Percentiles rank a stretch among this genome's conserved stretches.
Conservation (phyloP, 1,139 yeast species). For the Protomyces inundatus region DNA sequence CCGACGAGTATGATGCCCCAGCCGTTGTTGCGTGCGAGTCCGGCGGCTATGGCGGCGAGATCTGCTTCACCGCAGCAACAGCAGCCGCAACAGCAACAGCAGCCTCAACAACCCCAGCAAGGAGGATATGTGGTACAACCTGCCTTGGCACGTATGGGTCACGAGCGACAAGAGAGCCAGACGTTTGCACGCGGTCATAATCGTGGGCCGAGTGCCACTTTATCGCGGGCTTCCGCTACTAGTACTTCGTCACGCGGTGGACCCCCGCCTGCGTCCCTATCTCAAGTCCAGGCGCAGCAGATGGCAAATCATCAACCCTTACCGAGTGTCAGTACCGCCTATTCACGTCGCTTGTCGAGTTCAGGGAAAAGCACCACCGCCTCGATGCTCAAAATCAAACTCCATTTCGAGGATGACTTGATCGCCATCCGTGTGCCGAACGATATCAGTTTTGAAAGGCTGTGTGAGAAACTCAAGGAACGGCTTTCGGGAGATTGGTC, state of each 20-base stretch:
- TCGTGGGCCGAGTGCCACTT: neutral
- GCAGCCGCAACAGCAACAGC: constrained; percentile 18
- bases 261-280: neutral
- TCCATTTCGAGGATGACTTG: constrained; percentile 82
- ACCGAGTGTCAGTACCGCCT: no score
- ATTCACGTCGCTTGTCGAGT: constrained; percentile 2
- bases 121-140: neutral
- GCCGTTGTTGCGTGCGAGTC: constrained; percentile 6
- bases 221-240: neutral
- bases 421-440: constrained; percentile 73
- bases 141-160: no score
- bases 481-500: constrained; percentile 46
- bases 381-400: constrained; percentile 59
- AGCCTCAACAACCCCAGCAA: neutral
- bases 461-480: constrained; percentile 60
- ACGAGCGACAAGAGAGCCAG: no score
- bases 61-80: neutral
- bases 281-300: neutral
- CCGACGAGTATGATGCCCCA: constrained; percentile 26
- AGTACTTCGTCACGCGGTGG: neutral
- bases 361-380: constrained; percentile 10
- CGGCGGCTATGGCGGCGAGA: constrained; percentile 18
- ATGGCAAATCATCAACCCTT: no score
- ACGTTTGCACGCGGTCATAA: neutral
- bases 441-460: constrained; percentile 54